A percentile compares a stretch with the other conserved stretches of the same genome.
These are phyloP conservation scores for Gelatoporia subvermispora DNA, from an alignment of 768 basidiomycete genomes.

Conservation along the genomic window DNA sequence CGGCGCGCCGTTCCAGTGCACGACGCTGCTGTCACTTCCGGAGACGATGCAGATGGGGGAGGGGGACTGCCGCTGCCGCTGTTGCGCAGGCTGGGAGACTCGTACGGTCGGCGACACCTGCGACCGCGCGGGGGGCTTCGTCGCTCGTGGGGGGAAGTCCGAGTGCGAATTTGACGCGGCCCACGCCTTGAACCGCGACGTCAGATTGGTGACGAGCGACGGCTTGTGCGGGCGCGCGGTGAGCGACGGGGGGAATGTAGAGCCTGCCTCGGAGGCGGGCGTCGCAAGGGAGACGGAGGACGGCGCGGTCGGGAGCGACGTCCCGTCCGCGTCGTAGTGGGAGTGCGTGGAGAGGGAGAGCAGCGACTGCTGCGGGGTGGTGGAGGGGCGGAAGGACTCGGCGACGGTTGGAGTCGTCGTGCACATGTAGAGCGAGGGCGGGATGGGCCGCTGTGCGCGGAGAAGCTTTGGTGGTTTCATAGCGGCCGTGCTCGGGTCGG, in stretches of 20 bases:
- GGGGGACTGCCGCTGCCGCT: slow-evolving; percentile 3
- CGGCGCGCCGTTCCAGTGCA: slow-evolving; percentile 2
- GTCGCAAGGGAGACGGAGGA: slow-evolving; percentile 30
- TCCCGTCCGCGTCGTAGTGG: slow-evolving; percentile 16
- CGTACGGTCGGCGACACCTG: no score
- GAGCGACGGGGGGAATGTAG: slow-evolving; percentile 4
- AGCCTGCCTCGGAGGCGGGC: slow-evolving; percentile 13
- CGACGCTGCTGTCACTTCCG: slow-evolving; percentile 15
- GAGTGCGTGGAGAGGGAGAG: slow-evolving; percentile 19
- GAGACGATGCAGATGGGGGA: slow-evolving; percentile 13
- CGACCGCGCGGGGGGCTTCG: no score
- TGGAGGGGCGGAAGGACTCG: slow-evolving; percentile 18
- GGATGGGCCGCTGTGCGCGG: slow-evolving; percentile 5
- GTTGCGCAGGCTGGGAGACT: background rate
- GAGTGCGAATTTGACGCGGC: slow-evolving; percentile 2
- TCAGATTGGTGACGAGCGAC: slow-evolving; percentile 12
- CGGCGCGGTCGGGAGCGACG: slow-evolving; percentile 48
- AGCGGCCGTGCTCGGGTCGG: slow-evolving; percentile 1
- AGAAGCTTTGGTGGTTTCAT: slow-evolving; percentile 12
- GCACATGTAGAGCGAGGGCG: slow-evolving; percentile 40
- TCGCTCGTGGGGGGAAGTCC: no score
- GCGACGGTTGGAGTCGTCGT: slow-evolving; percentile 26
- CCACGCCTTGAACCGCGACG: slow-evolving; percentile 11
- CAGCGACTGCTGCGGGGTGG: slow-evolving; percentile 16
- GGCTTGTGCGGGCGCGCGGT: background rate